These are phyloP conservation scores for Fraxinus quadrangulata DNA, from an alignment of 257 asterid genomes.

Conservation along the genomic window DNA sequence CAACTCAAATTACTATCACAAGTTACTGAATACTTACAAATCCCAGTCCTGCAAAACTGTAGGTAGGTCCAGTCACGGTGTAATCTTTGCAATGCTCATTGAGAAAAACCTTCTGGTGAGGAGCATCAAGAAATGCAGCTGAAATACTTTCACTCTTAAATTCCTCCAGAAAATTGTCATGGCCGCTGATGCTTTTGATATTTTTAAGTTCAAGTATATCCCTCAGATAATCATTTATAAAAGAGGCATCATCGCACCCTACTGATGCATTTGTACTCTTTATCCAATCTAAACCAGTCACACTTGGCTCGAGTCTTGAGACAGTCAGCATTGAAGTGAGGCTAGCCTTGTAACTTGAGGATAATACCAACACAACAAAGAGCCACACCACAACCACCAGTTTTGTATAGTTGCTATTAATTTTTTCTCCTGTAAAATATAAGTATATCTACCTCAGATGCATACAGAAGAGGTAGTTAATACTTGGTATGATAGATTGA, in stretches of 20 bases:
- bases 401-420: slow-evolving; percentile 34
- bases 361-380: slow-evolving; percentile 36
- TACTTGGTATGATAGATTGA: neutral
- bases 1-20: neutral
- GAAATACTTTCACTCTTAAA: slow-evolving; percentile 27
- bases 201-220: slow-evolving; percentile 29
- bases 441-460: neutral
- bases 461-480: neutral
- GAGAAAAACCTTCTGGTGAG: slow-evolving; percentile 40
- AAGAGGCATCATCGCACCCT: slow-evolving; percentile 43
- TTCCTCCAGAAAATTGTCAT: slow-evolving; percentile 24
- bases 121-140: slow-evolving; percentile 44
- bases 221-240: slow-evolving; percentile 31
- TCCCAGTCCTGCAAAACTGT: slow-evolving; percentile 15
- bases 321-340: slow-evolving; percentile 43
- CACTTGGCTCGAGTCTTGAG: slow-evolving; percentile 35
- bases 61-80: slow-evolving; percentile 31
- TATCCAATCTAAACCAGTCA: slow-evolving; percentile 29
- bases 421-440: slow-evolving; percentile 23
- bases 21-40: neutral
- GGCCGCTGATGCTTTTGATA: slow-evolving; percentile 20
- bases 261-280: slow-evolving; percentile 33
- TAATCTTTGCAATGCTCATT: slow-evolving; percentile 32
- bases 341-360: slow-evolving; percentile 40
- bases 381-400: slow-evolving; percentile 39